Evolutionary conservation across 2,329 filamentous ascomycete species (phyloP), one percentile per base, ranked within the genome.

Genomic region (Clonostachys rosea): DNA sequence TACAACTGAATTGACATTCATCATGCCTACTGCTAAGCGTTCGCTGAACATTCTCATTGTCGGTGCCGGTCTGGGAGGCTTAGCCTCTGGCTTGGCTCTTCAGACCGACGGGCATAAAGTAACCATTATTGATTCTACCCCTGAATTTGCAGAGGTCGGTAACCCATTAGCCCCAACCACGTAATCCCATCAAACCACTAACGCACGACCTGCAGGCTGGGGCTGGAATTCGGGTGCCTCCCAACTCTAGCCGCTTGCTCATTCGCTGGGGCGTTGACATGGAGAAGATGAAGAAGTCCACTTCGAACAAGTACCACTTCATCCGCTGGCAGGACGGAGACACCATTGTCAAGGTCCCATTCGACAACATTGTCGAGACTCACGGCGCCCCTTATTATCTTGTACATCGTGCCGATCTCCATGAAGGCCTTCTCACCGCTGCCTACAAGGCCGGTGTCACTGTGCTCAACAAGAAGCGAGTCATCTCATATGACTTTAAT

Each of bases 361-460:
- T 59, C 43, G 58, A 66, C 17, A 75, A 77, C 18, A 80, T 82
- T 47, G 69, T 71, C 8, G 57, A 60, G 4, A 76, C 75, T 50
- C 85, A 85, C 53, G 65, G 65, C 12, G 75, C 78, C 0, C 81
- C 81, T 0, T 84, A 83, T 52, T 63, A 75, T 39, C 77, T 83
- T 45, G 59, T 83, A 14, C 82, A 86, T 58, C 75, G 83, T 3
- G 79, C 79, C 4, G 82, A 86, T 55, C 62, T 84, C n/a, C 81
- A 85, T 50, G 65, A 69, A 9, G 71, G 75, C 0, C 64, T 86
- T 3, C 73, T 70, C 16, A 64, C 69, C 6, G 65, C 74, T 34
- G 81, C 81, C 2, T 61, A 63, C 47, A 67, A 77, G 20, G 64
- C 84, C 0, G 80, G 80, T 20, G 43, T 45, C 11, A 18, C 33